A percentile compares a stretch with the other conserved stretches of the same genome.
phyloP scores from a whole-genome alignment of 148 eudicot species.

The Fagopyrum homotropicum region DNA sequence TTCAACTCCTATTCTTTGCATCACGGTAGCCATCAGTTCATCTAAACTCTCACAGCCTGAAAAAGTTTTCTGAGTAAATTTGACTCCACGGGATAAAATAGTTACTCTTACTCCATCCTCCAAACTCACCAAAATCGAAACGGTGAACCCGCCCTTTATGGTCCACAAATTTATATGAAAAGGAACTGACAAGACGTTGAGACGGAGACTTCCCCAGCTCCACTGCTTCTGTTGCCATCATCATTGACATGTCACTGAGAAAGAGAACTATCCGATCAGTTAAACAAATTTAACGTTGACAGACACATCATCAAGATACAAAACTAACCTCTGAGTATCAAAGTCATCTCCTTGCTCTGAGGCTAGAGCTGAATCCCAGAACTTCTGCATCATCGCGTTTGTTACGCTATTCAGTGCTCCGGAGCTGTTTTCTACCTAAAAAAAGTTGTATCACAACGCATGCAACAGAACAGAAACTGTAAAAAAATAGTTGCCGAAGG shows the following conservation, averaged over 20 bases:
- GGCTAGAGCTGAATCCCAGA: slow-evolving; percentile 96
- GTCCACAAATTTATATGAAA: slow-evolving; percentile 77
- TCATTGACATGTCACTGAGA: slow-evolving; percentile 72
- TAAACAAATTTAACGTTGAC: neutral
- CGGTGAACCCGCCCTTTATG: slow-evolving; percentile 78
- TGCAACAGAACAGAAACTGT: slow-evolving; percentile 2
- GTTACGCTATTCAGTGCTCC: slow-evolving; percentile 75
- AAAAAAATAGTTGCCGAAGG: neutral
- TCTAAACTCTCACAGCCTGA: slow-evolving; percentile 70
- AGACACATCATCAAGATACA: slow-evolving; percentile 16
- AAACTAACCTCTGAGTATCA: slow-evolving; percentile 64
- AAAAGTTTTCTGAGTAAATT: neutral
- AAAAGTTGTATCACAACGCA: slow-evolving; percentile 12
- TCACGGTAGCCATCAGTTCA: slow-evolving; percentile 69
- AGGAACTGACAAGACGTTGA: slow-evolving; percentile 74
- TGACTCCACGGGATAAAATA: neutral
- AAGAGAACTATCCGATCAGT: slow-evolving; percentile 10
- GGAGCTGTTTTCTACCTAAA: slow-evolving; percentile 76
- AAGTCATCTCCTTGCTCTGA: slow-evolving; percentile 80
- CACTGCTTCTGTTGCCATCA: slow-evolving; percentile 55
- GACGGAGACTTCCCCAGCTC: slow-evolving; percentile 70
- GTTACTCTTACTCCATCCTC: neutral
- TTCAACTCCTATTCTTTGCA: slow-evolving; percentile 54
- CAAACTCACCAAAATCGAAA: slow-evolving; percentile 63
- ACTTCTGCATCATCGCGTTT: slow-evolving; percentile 88